Conservation (phyloP, 225 moss, liverwort and hornwort species). For the Takakia lepidozioides region DNA sequence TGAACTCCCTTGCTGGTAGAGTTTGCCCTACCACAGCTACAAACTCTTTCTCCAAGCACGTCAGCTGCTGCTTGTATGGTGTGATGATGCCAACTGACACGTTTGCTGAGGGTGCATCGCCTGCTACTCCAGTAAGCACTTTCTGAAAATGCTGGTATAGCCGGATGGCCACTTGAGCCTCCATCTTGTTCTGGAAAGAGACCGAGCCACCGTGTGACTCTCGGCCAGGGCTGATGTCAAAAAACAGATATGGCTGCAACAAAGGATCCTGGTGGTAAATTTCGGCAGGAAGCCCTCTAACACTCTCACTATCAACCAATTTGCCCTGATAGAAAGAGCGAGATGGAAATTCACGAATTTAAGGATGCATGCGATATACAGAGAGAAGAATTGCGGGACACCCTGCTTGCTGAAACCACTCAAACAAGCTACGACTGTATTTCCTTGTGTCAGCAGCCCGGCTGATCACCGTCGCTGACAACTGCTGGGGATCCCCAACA, state of each 20-base stretch:
- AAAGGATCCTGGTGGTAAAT: conserved; percentile 77
- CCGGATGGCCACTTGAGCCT: conserved; percentile 90
- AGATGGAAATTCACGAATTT: conserved; percentile 96
- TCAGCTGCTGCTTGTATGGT: conserved; percentile 98
- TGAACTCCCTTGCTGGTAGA: conserved; percentile 89
- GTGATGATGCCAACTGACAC: conserved; percentile 95
- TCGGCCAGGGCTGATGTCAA: conserved; percentile 86
- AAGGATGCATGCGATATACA: conserved; percentile 97
- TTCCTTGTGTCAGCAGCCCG: conserved; percentile 97
- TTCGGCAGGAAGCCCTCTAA: conserved; percentile 64
- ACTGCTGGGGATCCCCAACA: conserved; percentile 98
- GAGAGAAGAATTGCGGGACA: conserved; percentile 98
- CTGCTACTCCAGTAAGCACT: conserved; percentile 49
- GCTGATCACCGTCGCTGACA: conserved; percentile 96
- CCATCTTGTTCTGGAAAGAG: conserved; percentile 96
- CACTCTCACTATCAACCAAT: conserved; percentile 89
- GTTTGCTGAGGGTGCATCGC: conserved; percentile 28
- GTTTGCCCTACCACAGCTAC: conserved; percentile 62
- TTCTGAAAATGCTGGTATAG: conserved; percentile 79
- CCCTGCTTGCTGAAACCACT: conserved; percentile 95
- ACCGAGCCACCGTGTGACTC: conserved; percentile 99
- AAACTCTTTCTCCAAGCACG: conserved; percentile 90
- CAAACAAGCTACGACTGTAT: conserved; percentile 95
- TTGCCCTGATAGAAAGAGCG: conserved; percentile 86
- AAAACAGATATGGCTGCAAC: conserved; percentile 86